Base-by-base conservation (phyloP, 345 rosid species). In the Euphorbia pulcherrima region DNA sequence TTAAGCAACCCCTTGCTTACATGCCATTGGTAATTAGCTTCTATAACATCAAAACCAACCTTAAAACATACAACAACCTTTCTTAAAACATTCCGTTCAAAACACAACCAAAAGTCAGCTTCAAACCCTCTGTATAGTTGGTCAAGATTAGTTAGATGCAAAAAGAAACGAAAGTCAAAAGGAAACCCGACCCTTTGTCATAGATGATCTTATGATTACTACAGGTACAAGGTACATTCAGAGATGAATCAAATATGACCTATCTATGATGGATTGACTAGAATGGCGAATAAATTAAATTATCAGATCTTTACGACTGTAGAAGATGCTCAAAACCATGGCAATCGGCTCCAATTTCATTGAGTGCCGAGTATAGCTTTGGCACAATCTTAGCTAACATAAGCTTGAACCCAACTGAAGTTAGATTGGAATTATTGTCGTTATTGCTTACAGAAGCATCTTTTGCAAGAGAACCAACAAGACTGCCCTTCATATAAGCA, bases 331-430 rank as follows among this genome's bases (percentile, higher is more conserved):
- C 74, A 67, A 87, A 90, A 68, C 69, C 67, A 37, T 29, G 62
- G 27, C 76, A 72, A 58, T 72, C 86, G 56, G 91, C 93, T 72
- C 97, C 97, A 44, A 85, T 71, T 76, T 86, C 92, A 41, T 71
- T 79, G 68, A 95, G 74, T 9, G 94, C 82, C 14, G 46, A 44
- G 65, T 83, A 78, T 59, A 95, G 94, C 84, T 88, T 95, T 6
- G 94, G 97, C 5, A 71, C 72, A 24, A 90, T 92, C 89, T 95
- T 95, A 52, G 83, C 87, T 77, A 95, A 68, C 96, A 95, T 95
- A 77, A 95, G 75, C 82, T 92, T 92, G 85, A 95, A 92, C 46
- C 99, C 98, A 63, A 87, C 91, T 0, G 98, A 95, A 64, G 85
- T 90, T 68, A 86, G 78, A 74, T 88, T 86, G 24, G 84, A 87